Evolutionary conservation across 1,284 basidiomycete species (phyloP).

Genomic region (Naganishia albida): DNA sequence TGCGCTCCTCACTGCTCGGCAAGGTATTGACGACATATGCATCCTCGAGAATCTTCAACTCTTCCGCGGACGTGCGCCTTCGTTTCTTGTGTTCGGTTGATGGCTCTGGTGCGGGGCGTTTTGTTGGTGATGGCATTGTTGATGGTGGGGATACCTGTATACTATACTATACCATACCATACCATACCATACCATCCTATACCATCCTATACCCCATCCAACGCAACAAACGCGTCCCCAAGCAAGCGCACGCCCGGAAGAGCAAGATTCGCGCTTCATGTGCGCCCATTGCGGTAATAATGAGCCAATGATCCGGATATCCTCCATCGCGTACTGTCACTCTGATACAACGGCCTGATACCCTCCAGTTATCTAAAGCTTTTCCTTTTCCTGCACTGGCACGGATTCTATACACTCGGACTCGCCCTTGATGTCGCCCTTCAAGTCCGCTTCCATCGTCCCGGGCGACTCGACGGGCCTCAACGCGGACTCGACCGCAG

Average conservation of each 20-base stretch:
- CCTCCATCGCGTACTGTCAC: no score
- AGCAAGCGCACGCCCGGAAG: no score
- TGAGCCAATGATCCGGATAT: no score
- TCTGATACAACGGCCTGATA: background rate
- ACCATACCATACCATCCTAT: no score
- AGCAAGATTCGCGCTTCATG: no score
- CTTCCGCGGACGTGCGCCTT: slow-evolving; percentile 33
- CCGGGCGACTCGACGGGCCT: background rate
- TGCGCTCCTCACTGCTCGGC: slow-evolving; percentile 34
- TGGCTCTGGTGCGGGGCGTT: slow-evolving; percentile 2
- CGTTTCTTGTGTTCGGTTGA: slow-evolving; percentile 31
- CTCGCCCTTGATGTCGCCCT: slow-evolving; percentile 3
- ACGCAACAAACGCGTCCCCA: no score
- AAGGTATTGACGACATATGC: slow-evolving; percentile 33
- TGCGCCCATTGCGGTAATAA: no score
- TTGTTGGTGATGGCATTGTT: slow-evolving; percentile 4
- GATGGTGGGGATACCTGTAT: background rate
- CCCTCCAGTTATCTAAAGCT: background rate
- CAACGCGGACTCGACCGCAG: slow-evolving; percentile 12
- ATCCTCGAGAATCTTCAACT: slow-evolving; percentile 36
- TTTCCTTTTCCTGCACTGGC: background rate
- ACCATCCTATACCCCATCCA: no score
- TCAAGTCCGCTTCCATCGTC: no score
- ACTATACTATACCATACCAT: no score
- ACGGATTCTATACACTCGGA: slow-evolving; percentile 11